Percentiles rank a stretch among this genome's conserved stretches.
Conservation (phyloP, 495 filamentous ascomycete genomes). For the Aspergillus cavernicola region DNA sequence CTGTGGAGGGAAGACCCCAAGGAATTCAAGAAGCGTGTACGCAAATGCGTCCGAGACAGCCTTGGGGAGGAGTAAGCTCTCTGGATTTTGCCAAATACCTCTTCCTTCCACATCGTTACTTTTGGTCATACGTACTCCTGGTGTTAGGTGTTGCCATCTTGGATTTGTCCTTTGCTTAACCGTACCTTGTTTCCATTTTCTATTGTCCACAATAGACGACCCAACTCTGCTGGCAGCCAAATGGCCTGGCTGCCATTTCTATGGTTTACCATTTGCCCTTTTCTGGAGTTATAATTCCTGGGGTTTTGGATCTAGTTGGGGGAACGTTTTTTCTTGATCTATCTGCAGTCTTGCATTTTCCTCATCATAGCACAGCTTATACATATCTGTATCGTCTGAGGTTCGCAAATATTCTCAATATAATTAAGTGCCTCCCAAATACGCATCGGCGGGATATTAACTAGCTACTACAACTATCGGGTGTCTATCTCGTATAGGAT, state of each 20-base stretch:
- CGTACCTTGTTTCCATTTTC: not conserved
- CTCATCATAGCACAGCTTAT: not conserved
- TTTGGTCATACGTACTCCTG: not conserved
- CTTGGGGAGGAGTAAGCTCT: slow-evolving; percentile 62
- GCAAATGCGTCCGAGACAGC: slow-evolving; percentile 79
- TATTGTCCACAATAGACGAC: not conserved
- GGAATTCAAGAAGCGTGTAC: slow-evolving; percentile 73
- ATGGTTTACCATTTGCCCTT: not conserved
- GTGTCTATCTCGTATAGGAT: too few species aligned
- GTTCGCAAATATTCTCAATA: not conserved
- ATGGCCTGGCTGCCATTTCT: not conserved
- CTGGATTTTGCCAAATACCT: not conserved
- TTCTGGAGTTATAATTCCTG: not conserved
- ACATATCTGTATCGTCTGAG: not conserved
- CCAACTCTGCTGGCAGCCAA: not conserved
- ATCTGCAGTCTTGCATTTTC: not conserved
- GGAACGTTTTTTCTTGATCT: slow-evolving; percentile 4
- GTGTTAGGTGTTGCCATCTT: not conserved
- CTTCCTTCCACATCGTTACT: not conserved
- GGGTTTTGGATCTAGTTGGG: not conserved
- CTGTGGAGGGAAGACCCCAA: slow-evolving; percentile 80
- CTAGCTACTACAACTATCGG: too few species aligned
- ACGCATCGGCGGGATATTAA: too few species aligned
- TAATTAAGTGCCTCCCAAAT: not conserved
- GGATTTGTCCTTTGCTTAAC: not conserved